Evolutionary conservation across 176 grass and related monocot genomes (phyloP).

Genomic region (Rhynchospora pubera): DNA sequence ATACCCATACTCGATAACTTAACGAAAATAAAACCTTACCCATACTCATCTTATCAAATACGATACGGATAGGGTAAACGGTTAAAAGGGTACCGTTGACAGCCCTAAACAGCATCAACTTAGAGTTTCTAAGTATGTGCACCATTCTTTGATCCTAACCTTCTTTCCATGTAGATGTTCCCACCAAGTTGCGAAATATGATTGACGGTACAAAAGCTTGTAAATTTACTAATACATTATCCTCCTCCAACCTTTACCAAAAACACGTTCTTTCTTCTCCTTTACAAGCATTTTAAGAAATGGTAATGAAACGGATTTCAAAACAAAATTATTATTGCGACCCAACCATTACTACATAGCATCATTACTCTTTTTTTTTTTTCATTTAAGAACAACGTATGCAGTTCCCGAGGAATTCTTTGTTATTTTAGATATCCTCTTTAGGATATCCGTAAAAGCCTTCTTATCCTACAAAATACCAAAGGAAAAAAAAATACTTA

Average conservation of each 20-base stretch:
- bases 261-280: neutral
- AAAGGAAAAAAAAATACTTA: neutral
- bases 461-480: conserved; percentile 42
- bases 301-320: neutral
- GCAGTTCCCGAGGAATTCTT: conserved; percentile 28
- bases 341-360: neutral
- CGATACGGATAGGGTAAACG: no score
- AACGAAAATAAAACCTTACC: no score
- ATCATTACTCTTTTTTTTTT: neutral
- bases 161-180: neutral
- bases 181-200: neutral
- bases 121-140: neutral
- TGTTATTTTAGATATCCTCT: conserved; percentile 25
- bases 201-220: neutral
- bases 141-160: neutral
- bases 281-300: neutral
- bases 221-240: neutral
- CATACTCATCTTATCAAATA: no score
- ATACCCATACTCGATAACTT: no score
- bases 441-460: conserved; percentile 27
- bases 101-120: no score
- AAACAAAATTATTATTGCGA: neutral
- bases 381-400: conserved; percentile 30
- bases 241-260: neutral
- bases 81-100: no score